Evolutionary conservation across 345 rosid species (phyloP).

Genomic region (Aethionema arabicum): DNA sequence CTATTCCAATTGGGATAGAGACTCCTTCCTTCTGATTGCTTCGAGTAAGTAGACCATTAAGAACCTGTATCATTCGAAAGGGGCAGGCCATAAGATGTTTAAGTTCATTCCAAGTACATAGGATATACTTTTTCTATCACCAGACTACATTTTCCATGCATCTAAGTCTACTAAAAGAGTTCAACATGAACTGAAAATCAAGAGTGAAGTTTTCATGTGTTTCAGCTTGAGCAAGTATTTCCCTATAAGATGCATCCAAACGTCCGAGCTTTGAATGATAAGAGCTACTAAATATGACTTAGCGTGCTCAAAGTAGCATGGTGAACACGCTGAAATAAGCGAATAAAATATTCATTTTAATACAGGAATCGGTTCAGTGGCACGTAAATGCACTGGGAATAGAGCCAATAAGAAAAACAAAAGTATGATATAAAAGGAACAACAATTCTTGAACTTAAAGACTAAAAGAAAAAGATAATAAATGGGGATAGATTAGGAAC

Average conservation of each 20-base stretch:
- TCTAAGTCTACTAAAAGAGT: constrained; percentile 21
- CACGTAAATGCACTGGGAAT: background rate
- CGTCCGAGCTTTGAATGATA: constrained; percentile 26
- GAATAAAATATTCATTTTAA: constrained; percentile 16
- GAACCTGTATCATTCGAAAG: constrained; percentile 55
- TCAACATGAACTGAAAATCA: constrained; percentile 20
- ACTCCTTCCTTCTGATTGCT: constrained; percentile 96
- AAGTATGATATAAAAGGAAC: constrained; percentile 4
- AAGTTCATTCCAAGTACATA: constrained; percentile 24
- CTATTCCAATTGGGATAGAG: constrained; percentile 97
- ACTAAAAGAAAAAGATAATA: constrained; percentile 5
- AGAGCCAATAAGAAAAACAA: constrained; percentile 12
- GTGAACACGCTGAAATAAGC: constrained; percentile 30
- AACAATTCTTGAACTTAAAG: constrained; percentile 8
- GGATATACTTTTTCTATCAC: constrained; percentile 14
- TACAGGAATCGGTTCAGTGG: constrained; percentile 18
- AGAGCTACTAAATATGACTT: constrained; percentile 25
- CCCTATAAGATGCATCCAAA: constrained; percentile 29
- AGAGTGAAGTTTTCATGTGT: constrained; percentile 12
- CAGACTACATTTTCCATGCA: constrained; percentile 17
- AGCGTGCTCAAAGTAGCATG: constrained; percentile 31
- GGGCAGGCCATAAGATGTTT: constrained; percentile 19
- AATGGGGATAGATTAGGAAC: constrained; percentile 7
- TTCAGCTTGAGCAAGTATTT: constrained; percentile 22
- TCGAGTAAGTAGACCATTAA: constrained; percentile 86